Evolutionary conservation across 108 stramenopile genomes (phyloP).

Genomic region (Aurantiochytrium sp.): DNA sequence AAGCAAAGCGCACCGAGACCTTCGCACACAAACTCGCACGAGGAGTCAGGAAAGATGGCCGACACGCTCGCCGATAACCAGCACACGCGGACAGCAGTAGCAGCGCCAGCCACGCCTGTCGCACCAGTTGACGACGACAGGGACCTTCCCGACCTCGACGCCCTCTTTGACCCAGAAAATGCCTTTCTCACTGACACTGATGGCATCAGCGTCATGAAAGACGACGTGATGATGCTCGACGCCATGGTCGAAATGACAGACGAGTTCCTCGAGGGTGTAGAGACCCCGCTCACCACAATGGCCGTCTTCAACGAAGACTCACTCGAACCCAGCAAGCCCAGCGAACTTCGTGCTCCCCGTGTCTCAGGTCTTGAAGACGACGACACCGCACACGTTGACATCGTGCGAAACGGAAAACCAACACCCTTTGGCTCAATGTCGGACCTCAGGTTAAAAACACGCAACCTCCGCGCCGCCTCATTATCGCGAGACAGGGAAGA

Average conservation of each 20-base stretch:
- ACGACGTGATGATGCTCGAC: constrained; percentile 6
- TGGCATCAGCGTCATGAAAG: neutral
- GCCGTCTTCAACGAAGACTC: neutral
- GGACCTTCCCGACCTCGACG: neutral
- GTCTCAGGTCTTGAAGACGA: too few relatives aligned
- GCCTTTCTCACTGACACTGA: neutral
- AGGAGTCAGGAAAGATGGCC: neutral
- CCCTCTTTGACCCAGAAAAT: neutral
- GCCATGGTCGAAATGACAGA: neutral
- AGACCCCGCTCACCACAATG: neutral
- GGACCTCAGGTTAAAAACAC: too few relatives aligned
- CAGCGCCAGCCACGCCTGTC: neutral
- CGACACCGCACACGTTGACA: too few relatives aligned
- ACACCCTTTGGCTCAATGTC: too few relatives aligned
- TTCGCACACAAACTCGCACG: neutral
- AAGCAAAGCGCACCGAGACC: neutral
- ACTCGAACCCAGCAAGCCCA: neutral
- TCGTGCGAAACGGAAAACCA: too few relatives aligned
- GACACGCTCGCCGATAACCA: neutral
- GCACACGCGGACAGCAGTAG: neutral
- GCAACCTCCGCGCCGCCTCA: too few relatives aligned
- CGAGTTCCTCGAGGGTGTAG: constrained; percentile 3
- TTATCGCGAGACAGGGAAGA: too few relatives aligned
- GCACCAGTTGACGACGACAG: neutral
- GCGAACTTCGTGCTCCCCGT: neutral